Conservation (phyloP, 371 early-diverging fungal genomes). For the Mortierella sp. region DNA sequence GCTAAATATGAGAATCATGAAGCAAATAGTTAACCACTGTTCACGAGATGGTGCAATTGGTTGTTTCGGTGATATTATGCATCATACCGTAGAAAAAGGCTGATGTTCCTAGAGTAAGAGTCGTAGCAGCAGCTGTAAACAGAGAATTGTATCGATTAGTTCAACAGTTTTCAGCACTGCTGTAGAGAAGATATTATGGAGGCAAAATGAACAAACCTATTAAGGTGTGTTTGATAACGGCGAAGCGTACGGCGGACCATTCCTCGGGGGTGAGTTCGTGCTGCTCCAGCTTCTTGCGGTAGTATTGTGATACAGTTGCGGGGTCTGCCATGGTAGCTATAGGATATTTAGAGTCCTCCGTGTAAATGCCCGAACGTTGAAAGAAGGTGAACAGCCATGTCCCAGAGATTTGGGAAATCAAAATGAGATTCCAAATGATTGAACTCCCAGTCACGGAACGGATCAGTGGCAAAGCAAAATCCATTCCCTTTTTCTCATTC, state of each 20-base stretch:
- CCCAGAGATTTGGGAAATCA: neutral
- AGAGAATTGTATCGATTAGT: neutral
- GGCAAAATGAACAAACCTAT: conserved; percentile 26
- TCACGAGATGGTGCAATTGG: neutral
- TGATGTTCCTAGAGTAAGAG: conserved; percentile 34
- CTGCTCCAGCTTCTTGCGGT: conserved; percentile 48
- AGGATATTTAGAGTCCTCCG: neutral
- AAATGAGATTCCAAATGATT: no score
- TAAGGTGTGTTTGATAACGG: conserved; percentile 46
- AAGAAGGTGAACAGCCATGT: neutral
- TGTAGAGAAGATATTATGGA: neutral
- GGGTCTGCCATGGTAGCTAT: conserved; percentile 19
- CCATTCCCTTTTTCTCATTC: neutral
- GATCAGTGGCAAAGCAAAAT: neutral
- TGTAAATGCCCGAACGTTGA: neutral
- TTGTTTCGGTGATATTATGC: neutral
- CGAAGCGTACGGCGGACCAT: conserved; percentile 44
- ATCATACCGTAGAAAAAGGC: conserved; percentile 43
- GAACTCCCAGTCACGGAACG: neutral
- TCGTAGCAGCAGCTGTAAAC: conserved; percentile 41
- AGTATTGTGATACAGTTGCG: conserved; percentile 33
- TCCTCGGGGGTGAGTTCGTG: conserved; percentile 50
- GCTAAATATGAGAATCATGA: conserved; percentile 13
- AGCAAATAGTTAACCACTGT: neutral
- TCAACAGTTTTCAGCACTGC: neutral